These are phyloP conservation scores for Coniochaeta prunicola DNA, from an alignment of 2,329 filamentous ascomycete species.

Conservation along the genomic window DNA sequence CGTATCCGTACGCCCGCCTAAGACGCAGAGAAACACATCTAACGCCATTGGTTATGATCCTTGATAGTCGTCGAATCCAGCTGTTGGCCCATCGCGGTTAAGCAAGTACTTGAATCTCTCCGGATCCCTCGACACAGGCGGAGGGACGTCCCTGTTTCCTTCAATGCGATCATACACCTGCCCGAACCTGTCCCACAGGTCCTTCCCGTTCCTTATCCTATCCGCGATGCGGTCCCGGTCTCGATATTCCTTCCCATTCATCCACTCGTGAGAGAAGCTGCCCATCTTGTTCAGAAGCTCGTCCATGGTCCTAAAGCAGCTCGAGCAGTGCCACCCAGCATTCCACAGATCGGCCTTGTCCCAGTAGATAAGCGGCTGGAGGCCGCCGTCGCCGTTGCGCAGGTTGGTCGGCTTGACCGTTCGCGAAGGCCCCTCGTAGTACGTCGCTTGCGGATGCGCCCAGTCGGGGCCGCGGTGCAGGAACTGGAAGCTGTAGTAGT, in stretches of 20 bases:
- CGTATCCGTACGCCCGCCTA: neutral
- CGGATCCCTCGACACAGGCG: constrained; percentile 31
- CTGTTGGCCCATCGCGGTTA: constrained; percentile 35
- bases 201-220: constrained; percentile 41
- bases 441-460: constrained; percentile 54
- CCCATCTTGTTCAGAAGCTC: constrained; percentile 43
- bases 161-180: constrained; percentile 42
- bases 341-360: constrained; percentile 39
- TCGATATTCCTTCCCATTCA: constrained; percentile 41
- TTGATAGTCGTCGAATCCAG: constrained; percentile 41
- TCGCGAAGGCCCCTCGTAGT: constrained; percentile 33
- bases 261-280: constrained; percentile 40
- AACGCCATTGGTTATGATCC: neutral
- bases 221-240: constrained; percentile 40
- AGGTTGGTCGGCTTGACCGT: constrained; percentile 49
- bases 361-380: constrained; percentile 27
- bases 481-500: constrained; percentile 53
- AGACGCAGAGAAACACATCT: neutral
- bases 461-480: constrained; percentile 38
- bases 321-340: constrained; percentile 56
- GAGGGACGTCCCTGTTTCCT: constrained; percentile 44
- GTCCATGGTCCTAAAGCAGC: constrained; percentile 49
- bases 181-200: constrained; percentile 44
- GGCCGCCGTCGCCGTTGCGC: constrained; percentile 36
- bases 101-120: constrained; percentile 37